A percentile compares a stretch with the other conserved stretches of the same genome.
phyloP scores from a whole-genome alignment of 2,329 filamentous ascomycete species.

The Fusarium sp. region DNA sequence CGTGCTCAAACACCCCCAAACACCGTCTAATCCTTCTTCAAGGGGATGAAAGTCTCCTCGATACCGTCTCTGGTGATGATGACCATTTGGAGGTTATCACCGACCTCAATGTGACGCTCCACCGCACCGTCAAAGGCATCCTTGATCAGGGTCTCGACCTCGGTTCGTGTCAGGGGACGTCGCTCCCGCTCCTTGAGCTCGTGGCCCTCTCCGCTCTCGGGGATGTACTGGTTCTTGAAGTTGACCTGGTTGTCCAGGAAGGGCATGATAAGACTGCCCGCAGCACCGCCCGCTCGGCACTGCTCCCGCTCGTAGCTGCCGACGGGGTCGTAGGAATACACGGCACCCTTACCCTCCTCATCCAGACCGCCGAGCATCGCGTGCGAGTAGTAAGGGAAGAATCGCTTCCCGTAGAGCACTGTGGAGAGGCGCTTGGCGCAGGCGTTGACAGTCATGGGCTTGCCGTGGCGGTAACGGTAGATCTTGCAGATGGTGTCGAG shows the following conservation, averaged over 20 bases:
- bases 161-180: conserved; percentile 75
- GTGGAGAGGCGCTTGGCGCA: conserved; percentile 96
- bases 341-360: conserved; percentile 91
- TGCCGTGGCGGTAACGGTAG: conserved; percentile 98
- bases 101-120: conserved; percentile 98
- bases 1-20: conserved; percentile 21
- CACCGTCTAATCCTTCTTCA: conserved; percentile 85
- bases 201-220: conserved; percentile 86
- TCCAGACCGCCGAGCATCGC: conserved; percentile 95
- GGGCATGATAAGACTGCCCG: conserved; percentile 95
- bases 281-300: conserved; percentile 92
- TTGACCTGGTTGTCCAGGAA: conserved; percentile 99
- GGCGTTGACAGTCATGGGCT: conserved; percentile 93
- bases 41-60: conserved; percentile 82
- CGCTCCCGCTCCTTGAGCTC: conserved; percentile 78
- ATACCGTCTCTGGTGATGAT: conserved; percentile 90
- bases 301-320: conserved; percentile 98
- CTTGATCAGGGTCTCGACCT: conserved; percentile 89
- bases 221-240: conserved; percentile 98
- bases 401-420: conserved; percentile 96
- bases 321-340: conserved; percentile 98
- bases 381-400: conserved; percentile 98
- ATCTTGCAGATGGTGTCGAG: conserved; percentile 97
- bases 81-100: conserved; percentile 95
- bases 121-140: conserved; percentile 98